phyloP scores from a whole-genome alignment of 1,284 basidiomycete genomes.

The Hemileia vastatrix region DNA sequence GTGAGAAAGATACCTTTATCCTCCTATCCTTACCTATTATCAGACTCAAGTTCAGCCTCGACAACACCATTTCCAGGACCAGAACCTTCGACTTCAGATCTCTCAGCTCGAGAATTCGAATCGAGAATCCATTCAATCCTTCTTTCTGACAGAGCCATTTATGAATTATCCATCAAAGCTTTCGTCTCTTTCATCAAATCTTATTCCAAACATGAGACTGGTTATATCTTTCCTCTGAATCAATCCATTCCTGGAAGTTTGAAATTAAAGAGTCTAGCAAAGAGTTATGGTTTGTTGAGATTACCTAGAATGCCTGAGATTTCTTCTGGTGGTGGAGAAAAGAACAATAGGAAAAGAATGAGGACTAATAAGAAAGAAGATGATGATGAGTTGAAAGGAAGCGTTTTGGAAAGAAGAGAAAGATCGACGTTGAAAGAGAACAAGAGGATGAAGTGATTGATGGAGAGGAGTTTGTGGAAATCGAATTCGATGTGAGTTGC shows the following conservation, averaged over 20 bases:
- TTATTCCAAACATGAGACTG: slow-evolving; percentile 94
- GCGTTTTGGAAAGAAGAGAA: too few species aligned
- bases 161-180: slow-evolving; percentile 67
- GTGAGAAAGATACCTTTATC: slow-evolving; percentile 85
- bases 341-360: too few species aligned
- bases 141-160: too few species aligned
- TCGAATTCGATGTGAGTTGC: slow-evolving; percentile 54
- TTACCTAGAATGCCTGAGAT: slow-evolving; percentile 98
- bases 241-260: too few species aligned
- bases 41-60: slow-evolving; percentile 20
- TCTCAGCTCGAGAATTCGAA: too few species aligned
- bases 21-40: too few species aligned
- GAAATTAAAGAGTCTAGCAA: slow-evolving; percentile 71
- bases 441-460: slow-evolving; percentile 33
- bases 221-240: slow-evolving; percentile 82
- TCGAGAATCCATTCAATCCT: too few species aligned
- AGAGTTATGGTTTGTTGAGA: slow-evolving; percentile 73
- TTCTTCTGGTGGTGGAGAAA: too few species aligned
- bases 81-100: slow-evolving; percentile 4
- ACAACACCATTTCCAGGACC: slow-evolving; percentile 17
- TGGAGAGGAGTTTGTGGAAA: slow-evolving; percentile 56
- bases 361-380: slow-evolving; percentile 49
- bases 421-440: too few species aligned
- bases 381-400: too few species aligned
- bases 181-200: slow-evolving; percentile 87